Evolutionary conservation across 768 basidiomycete genomes (phyloP).

Genomic region (Pleurotus salmoneostramineus): DNA sequence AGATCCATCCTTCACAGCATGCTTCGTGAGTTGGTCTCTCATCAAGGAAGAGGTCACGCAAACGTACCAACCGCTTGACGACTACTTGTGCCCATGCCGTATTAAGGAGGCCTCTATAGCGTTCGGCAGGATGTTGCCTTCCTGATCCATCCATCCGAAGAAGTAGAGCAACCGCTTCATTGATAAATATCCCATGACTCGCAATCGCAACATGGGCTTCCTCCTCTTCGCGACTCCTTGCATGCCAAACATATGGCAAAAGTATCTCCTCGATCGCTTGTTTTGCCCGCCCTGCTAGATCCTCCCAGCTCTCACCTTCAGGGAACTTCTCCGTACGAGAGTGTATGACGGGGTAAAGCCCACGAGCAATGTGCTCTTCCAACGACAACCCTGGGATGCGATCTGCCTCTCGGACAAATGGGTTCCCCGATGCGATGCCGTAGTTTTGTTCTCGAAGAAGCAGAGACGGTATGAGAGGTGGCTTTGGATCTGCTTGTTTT

Average conservation of each 20-base stretch:
- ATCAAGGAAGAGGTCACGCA: background rate
- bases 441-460: constrained; percentile 68
- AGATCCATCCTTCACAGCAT: no score
- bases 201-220: constrained; percentile 58
- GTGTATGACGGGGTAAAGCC: constrained; percentile 47
- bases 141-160: constrained; percentile 31
- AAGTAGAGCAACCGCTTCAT: constrained; percentile 51
- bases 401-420: constrained; percentile 34
- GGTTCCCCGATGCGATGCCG: constrained; percentile 65
- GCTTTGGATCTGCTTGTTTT: constrained; percentile 25
- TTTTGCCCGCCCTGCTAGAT: constrained; percentile 54
- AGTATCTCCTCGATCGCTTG: constrained; percentile 47
- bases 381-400: constrained; percentile 22
- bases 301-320: constrained; percentile 67
- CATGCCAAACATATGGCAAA: constrained; percentile 49
- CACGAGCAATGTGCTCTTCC: constrained; percentile 46
- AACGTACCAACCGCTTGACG: constrained; percentile 40
- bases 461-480: constrained; percentile 40
- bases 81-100: constrained; percentile 65
- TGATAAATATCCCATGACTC: constrained; percentile 74
- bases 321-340: constrained; percentile 54
- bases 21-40: no score
- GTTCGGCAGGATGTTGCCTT: constrained; percentile 17
- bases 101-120: constrained; percentile 54
- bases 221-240: constrained; percentile 26